Percentiles rank a stretch among this genome's conserved stretches.
Evolutionary conservation across 2,329 filamentous ascomycete genomes (phyloP).

Genomic region (Blumeriella jaapii): DNA sequence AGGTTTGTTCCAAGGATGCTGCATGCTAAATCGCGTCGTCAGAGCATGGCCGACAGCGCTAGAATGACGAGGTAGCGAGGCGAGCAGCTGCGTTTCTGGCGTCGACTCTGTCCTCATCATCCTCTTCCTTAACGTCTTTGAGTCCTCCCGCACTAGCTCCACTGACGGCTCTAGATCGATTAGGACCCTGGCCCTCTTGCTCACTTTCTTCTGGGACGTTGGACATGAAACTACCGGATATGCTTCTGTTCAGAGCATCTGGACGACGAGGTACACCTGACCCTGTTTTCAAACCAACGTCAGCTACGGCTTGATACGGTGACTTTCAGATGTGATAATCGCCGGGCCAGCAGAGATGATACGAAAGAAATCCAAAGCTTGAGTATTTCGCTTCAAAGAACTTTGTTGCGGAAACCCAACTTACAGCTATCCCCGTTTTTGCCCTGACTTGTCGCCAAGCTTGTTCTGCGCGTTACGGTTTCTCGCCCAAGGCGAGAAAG

Average conservation of each 20-base stretch:
- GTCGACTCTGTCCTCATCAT: conserved; percentile 88
- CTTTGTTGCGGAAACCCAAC: background rate
- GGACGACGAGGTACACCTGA: conserved; percentile 73
- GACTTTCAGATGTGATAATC: background rate
- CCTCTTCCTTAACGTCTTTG: conserved; percentile 59
- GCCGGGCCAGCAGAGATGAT: background rate
- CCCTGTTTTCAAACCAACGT: conserved; percentile 40
- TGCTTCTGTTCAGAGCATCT: conserved; percentile 65
- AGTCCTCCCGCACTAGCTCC: conserved; percentile 33
- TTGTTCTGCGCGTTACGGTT: conserved; percentile 55
- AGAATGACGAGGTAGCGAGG: conserved; percentile 10
- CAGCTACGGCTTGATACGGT: background rate
- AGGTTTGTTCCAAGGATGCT: conserved; percentile 1
- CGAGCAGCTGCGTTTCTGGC: conserved; percentile 62
- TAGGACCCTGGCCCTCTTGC: conserved; percentile 34
- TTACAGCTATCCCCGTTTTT: conserved; percentile 76
- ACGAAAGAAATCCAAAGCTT: no score
- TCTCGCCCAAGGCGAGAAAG: conserved; percentile 84
- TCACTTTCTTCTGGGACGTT: conserved; percentile 52
- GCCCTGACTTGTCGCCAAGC: conserved; percentile 78
- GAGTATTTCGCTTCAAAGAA: background rate
- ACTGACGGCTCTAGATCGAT: conserved; percentile 23
- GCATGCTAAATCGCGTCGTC: conserved; percentile 7
- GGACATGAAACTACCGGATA: conserved; percentile 61
- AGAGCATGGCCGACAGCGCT: conserved; percentile 2